Conservation (phyloP, 345 rosid genomes). For the Salix viminalis region DNA sequence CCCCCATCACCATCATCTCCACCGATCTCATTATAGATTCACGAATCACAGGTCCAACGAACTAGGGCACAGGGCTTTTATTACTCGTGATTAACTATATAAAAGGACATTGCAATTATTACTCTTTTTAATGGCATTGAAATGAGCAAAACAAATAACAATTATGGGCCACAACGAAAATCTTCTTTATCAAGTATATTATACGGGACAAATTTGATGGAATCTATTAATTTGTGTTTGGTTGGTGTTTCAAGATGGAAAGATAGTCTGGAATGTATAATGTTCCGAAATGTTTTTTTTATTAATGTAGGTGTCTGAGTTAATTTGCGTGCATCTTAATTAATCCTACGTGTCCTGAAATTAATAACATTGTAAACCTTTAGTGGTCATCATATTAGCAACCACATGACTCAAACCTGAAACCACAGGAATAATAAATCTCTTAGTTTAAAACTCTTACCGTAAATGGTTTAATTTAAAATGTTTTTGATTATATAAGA, state of each 20-base stretch:
- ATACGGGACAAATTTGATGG: too few relatives aligned
- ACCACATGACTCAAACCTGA: too few relatives aligned
- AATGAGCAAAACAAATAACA: background rate
- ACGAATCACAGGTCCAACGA: background rate
- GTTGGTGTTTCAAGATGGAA: too few relatives aligned
- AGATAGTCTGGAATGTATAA: too few relatives aligned
- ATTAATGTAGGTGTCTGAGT: accelerated
- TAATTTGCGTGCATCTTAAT: accelerated
- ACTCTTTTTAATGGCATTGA: background rate
- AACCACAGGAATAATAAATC: too few relatives aligned
- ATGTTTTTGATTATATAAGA: too few relatives aligned
- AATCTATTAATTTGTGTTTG: too few relatives aligned
- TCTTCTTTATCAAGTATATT: background rate
- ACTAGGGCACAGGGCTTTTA: background rate
- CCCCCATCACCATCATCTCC: background rate
- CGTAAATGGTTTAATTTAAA: too few relatives aligned
- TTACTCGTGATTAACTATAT: background rate
- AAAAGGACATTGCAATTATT: background rate
- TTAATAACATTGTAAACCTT: accelerated
- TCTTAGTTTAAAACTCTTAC: too few relatives aligned
- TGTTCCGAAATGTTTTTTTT: too few relatives aligned
- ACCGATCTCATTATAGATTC: background rate
- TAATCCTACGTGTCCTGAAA: accelerated
- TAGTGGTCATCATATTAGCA: too few relatives aligned
- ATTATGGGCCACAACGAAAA: background rate